Percentiles rank a stretch among this genome's conserved stretches.
Evolutionary conservation across 768 basidiomycete species (phyloP).

Genomic region (Dendrothele bispora): DNA sequence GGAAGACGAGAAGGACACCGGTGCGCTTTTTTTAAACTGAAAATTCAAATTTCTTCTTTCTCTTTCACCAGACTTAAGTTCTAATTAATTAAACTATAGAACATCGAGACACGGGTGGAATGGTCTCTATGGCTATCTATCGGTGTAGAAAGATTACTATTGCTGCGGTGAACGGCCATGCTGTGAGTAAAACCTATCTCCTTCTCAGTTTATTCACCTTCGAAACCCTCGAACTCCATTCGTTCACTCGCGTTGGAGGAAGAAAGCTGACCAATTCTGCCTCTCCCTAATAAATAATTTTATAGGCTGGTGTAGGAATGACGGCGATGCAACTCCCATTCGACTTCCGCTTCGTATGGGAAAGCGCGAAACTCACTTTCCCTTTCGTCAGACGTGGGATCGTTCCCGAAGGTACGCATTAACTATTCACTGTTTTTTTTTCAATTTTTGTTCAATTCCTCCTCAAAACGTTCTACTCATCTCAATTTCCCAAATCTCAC

Average conservation of each 20-base stretch:
- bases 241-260: no score
- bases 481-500: background rate
- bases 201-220: background rate
- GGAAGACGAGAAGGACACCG: slow-evolving; percentile 48
- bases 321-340: slow-evolving; percentile 51
- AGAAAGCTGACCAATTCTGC: background rate
- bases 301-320: slow-evolving; percentile 48
- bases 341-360: slow-evolving; percentile 53
- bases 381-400: slow-evolving; percentile 54
- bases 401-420: slow-evolving; percentile 41
- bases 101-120: slow-evolving; percentile 53
- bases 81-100: background rate
- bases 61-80: background rate
- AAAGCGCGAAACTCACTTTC: slow-evolving; percentile 46
- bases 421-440: background rate
- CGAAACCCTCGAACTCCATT: no score
- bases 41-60: background rate
- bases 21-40: slow-evolving; percentile 25
- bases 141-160: slow-evolving; percentile 57
- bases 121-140: slow-evolving; percentile 44
- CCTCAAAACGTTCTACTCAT: background rate
- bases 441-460: background rate
- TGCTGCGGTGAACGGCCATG: slow-evolving; percentile 51
- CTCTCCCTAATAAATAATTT: background rate
- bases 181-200: slow-evolving; percentile 25